Evolutionary conservation across 768 basidiomycete genomes (phyloP), one percentile per base, ranked within the genome.

Genomic region (Boletellus emodensis): DNA sequence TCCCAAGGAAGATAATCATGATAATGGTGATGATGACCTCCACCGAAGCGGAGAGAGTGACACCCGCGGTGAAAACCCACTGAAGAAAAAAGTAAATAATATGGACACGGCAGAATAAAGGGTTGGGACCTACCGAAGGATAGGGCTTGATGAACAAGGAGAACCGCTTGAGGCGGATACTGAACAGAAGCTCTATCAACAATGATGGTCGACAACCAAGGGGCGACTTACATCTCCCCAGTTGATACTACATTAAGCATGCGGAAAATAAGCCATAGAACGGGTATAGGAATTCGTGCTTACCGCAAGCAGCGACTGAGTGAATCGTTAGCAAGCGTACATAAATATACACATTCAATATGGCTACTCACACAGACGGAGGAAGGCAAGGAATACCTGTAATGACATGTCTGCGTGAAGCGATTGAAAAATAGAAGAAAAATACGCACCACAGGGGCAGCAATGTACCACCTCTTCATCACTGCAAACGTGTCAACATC

Each of bases 1-100:
- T 68, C 4, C 66, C 62, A 11, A 68, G 62, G 61, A 68, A 68
- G 42, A 61, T 59, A 1, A 69, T 58, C 66, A 68, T 66, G 17
- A 56, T 53, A 0, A 42, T 52, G 4, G 66, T 68, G 33, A 68
- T 70, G 30, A 69, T 68, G 14, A 68, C 14, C 50, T 68, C 66
- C 15, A 70, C 66, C 7, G 66, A 68, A 5, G 66, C 66, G 2
- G 66, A 68, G 7, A 68, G 54, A 3, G 68, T 68, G 1, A 68
- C 66, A 45, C 66, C 66, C 2, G 41, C 12, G 0, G 66, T 68
- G 18, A 68, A 68, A 28, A 68, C 45, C 66, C 66, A 68, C 66
- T 70, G n/a, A 3, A 24, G 14, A 26, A 40, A 12, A 2, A 37
- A 3, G 17, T 54, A 11, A 54, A 30, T 4, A 15, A 15, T 38